Percentiles rank a stretch among this genome's conserved stretches.
These are phyloP conservation scores for Trifolium fragiferum DNA, from an alignment of 306 rosid genomes.

Conservation along the genomic window DNA sequence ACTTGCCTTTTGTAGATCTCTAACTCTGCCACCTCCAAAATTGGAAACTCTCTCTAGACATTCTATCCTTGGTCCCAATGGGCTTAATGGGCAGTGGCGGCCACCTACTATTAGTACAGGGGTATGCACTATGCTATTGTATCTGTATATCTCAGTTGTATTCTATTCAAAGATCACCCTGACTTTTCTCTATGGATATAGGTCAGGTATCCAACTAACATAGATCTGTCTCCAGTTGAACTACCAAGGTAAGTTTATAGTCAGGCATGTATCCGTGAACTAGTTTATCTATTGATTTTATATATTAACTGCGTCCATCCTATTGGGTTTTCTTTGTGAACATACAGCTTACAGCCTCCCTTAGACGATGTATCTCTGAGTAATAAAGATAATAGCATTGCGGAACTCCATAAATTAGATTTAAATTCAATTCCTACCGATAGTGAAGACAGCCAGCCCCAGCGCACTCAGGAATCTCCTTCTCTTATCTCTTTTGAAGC, in stretches of 20 bases:
- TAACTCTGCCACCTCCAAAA: conserved; percentile 66
- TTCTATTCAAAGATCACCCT: conserved; percentile 41
- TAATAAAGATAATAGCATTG: conserved; percentile 51
- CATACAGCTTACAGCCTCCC: conserved; percentile 63
- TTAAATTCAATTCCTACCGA: conserved; percentile 47
- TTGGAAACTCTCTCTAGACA: conserved; percentile 87
- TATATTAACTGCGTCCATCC: conserved; percentile 16
- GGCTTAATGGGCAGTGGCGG: conserved; percentile 83
- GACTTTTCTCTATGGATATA: conserved; percentile 61
- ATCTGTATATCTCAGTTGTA: conserved; percentile 33
- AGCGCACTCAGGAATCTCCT: conserved; percentile 51
- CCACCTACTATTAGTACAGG: conserved; percentile 69
- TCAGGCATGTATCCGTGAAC: conserved; percentile 11
- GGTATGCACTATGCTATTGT: conserved; percentile 56
- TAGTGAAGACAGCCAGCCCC: conserved; percentile 49
- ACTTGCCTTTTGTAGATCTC: conserved; percentile 59
- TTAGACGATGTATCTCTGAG: conserved; percentile 48
- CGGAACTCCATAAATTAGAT: conserved; percentile 51
- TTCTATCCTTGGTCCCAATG: conserved; percentile 88
- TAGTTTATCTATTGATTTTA: conserved; percentile 31
- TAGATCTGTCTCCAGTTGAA: conserved; percentile 73
- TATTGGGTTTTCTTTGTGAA: conserved; percentile 39
- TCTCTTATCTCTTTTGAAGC: conserved; percentile 88
- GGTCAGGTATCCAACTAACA: conserved; percentile 83
- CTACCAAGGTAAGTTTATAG: conserved; percentile 62